Conservation (phyloP, 202 grass and related monocot genomes). For the Dendrocalamus latiflorus region DNA sequence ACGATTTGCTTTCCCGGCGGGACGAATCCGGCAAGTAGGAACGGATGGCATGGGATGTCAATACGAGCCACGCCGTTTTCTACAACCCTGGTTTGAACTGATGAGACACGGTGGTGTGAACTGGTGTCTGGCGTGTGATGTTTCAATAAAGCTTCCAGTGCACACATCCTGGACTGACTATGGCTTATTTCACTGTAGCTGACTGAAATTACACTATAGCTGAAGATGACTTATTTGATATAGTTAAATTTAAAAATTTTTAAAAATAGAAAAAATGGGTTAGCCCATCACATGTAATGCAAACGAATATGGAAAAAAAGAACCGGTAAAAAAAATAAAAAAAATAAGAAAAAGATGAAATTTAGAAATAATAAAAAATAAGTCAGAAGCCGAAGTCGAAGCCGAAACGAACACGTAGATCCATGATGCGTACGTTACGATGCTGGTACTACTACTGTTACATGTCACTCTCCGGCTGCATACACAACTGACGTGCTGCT, state of each 20-base stretch:
- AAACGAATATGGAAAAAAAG: too few relatives aligned
- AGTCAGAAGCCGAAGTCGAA: too few relatives aligned
- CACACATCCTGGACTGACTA: too few relatives aligned
- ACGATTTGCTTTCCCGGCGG: neutral
- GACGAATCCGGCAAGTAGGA: neutral
- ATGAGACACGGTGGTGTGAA: neutral
- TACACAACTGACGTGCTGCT: neutral
- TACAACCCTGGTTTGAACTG: neutral
- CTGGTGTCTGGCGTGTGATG: neutral
- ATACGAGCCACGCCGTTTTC: neutral
- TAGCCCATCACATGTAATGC: too few relatives aligned
- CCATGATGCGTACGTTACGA: neutral
- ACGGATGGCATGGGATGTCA: neutral
- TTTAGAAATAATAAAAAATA: too few relatives aligned
- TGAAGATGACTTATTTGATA: too few relatives aligned
- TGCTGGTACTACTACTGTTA: neutral
- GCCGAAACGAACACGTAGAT: neutral
- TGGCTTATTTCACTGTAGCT: too few relatives aligned
- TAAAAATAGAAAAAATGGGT: too few relatives aligned
- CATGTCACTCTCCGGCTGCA: neutral
- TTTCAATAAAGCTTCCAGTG: neutral
- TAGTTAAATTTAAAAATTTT: too few relatives aligned
- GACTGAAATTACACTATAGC: too few relatives aligned
- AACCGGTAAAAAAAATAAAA: too few relatives aligned
- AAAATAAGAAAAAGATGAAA: too few relatives aligned